Conservation (phyloP, 495 filamentous ascomycete genomes). For the Penicillium simplicissimum region DNA sequence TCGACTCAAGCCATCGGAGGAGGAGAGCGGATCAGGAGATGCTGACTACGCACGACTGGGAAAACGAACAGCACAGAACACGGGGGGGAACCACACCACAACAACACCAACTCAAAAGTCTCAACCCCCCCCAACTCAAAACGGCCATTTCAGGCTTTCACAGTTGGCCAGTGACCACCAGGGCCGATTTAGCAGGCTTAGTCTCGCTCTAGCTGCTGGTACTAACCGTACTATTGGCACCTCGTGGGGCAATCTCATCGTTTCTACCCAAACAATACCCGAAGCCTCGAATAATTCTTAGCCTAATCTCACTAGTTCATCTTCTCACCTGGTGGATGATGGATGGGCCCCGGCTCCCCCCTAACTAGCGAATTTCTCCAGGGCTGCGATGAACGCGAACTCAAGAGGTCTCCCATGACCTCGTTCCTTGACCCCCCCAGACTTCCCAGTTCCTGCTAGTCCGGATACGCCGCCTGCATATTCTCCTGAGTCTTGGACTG, state of each 20-base stretch:
- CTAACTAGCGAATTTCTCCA: neutral
- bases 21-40: conserved; percentile 34
- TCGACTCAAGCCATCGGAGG: neutral
- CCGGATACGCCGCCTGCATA: neutral
- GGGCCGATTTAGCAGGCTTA: neutral
- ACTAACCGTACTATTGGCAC: conserved; percentile 26
- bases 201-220: neutral
- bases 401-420: neutral
- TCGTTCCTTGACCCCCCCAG: neutral
- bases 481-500: neutral
- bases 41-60: conserved; percentile 23
- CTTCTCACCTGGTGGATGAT: no score
- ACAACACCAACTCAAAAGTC: neutral
- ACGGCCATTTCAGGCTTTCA: neutral
- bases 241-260: conserved; percentile 18
- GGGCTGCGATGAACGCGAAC: conserved; percentile 5
- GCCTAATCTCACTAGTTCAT: conserved; percentile 2
- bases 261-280: conserved; percentile 1
- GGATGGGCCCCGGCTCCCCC: no score
- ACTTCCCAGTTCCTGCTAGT: neutral
- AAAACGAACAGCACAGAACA: no score
- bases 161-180: neutral
- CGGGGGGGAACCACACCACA: no score
- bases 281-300: conserved; percentile 12
- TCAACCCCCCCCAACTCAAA: neutral